Evolutionary conservation across 177 flowering plant genomes (phyloP).

Genomic region (Vitis hybrid): DNA sequence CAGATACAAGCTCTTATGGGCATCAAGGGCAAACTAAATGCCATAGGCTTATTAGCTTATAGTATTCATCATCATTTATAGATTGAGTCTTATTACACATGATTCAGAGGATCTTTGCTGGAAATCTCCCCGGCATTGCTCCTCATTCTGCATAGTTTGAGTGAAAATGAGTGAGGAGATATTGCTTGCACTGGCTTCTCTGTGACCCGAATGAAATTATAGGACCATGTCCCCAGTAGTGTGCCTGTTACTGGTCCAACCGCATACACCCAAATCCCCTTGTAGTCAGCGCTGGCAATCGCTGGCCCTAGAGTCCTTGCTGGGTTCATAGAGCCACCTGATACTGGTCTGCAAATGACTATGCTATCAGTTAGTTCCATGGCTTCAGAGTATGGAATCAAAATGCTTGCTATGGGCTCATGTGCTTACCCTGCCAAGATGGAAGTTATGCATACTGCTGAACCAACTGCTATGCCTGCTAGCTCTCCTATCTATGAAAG

Average conservation of each 20-base stretch:
- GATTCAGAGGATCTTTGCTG: constrained; percentile 9
- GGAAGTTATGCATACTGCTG: constrained; percentile 73
- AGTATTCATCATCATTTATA: too few species aligned
- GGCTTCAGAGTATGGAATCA: not conserved
- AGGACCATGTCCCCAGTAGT: constrained; percentile 61
- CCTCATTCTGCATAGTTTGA: constrained; percentile 38
- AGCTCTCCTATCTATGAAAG: constrained; percentile 66
- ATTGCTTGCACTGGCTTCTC: constrained; percentile 26
- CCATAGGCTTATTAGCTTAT: too few species aligned
- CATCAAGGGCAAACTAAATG: too few species aligned
- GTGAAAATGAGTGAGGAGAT: constrained; percentile 32
- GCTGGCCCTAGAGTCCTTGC: constrained; percentile 82
- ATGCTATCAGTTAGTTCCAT: not conserved
- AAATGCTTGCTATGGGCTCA: too few species aligned
- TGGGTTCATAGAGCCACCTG: constrained; percentile 93
- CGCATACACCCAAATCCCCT: constrained; percentile 72
- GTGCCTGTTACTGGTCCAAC: constrained; percentile 70
- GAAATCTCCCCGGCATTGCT: constrained; percentile 14
- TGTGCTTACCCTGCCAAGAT: constrained; percentile 76
- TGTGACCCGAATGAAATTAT: constrained; percentile 44
- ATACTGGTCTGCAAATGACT: constrained; percentile 54
- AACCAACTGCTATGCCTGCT: constrained; percentile 86
- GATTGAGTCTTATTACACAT: not conserved
- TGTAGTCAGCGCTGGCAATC: constrained; percentile 52
- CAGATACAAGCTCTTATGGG: too few species aligned